Evolutionary conservation across 257 asterid genomes (phyloP), one percentile per base, ranked within the genome.

Genomic region (Buddleja alternifolia): DNA sequence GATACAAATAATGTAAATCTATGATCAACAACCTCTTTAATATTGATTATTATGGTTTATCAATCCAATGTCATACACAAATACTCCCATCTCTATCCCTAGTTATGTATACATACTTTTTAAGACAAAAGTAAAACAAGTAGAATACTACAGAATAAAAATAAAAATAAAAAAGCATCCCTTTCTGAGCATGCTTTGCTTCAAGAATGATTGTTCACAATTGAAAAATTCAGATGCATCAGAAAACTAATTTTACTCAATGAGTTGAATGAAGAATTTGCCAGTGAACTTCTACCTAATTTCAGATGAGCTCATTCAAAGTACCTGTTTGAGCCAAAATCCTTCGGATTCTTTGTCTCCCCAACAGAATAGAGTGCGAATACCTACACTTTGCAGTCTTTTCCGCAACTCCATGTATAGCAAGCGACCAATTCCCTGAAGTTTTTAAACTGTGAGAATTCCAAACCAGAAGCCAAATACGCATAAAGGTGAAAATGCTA

Each of bases 341-440:
- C 92, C 96, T 84, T 86, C 93, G 21, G 98, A 93, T 73, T 85
- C 96, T 72, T 83, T 80, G 75, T 86, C 98, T 46, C 90, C 98
- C 98, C 96, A 93, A 60, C 97, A 93, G 52, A 85, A 77, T 45
- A 93, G 70, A 60, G 87, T 86, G 66, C 70, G 81, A 51, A 93
- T 74, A 15, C 98, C 98, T 37, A 93, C 90, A 72, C 79, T 82
- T 70, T 60, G 86, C 76, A 93, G 83, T 72, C 98, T 85, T 72
- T 79, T 86, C 46, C 78, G 80, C 79, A 90, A 59, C 66, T 90
- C 96, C 84, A 67, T 73, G 82, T 81, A 88, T 60, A 86, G 54
- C 69, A 84, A 66, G 64, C 78, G 74, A 23, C 98, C 98, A 60
- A 93, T 78, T 50, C 97, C 98, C 98, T 88, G 80, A 73, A 82